Evolutionary conservation across 345 rosid genomes (phyloP).

Genomic region (Aegle marmelos): DNA sequence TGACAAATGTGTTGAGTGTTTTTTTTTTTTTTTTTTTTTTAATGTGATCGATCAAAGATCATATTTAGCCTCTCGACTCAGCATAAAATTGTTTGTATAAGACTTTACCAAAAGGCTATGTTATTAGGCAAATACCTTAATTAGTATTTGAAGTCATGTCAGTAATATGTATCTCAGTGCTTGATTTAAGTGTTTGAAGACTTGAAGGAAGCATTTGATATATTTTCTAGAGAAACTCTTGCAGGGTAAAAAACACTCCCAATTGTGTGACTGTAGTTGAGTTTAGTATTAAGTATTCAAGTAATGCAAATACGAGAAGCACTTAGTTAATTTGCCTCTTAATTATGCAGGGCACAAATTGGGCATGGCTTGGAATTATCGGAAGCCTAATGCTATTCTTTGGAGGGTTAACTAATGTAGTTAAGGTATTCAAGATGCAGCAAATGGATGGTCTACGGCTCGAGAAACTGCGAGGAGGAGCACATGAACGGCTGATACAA

Average conservation of each 20-base stretch:
- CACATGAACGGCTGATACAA: slow-evolving; percentile 44
- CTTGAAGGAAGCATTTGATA: neutral
- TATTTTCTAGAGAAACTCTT: neutral
- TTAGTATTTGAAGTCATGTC: too few relatives aligned
- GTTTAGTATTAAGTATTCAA: neutral
- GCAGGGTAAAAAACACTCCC: neutral
- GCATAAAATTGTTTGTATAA: too few relatives aligned
- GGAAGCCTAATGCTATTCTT: slow-evolving; percentile 50
- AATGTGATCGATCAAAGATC: too few relatives aligned
- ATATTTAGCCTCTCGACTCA: neutral
- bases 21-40: too few relatives aligned
- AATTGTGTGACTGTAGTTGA: neutral
- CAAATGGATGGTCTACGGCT: slow-evolving; percentile 49
- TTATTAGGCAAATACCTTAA: too few relatives aligned
- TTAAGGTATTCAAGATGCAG: slow-evolving; percentile 75
- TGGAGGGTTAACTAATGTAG: slow-evolving; percentile 59
- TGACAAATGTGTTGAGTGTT: too few relatives aligned
- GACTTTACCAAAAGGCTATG: too few relatives aligned
- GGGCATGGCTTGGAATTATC: slow-evolving; percentile 54
- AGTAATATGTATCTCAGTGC: too few relatives aligned
- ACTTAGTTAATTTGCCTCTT: neutral
- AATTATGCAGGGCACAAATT: slow-evolving; percentile 43
- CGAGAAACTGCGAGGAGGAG: slow-evolving; percentile 80
- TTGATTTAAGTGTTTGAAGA: too few relatives aligned
- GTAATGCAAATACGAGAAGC: neutral